These are phyloP conservation scores for Alternaria consortialis DNA, from an alignment of 2,329 filamentous ascomycete genomes.

Conservation along the genomic window DNA sequence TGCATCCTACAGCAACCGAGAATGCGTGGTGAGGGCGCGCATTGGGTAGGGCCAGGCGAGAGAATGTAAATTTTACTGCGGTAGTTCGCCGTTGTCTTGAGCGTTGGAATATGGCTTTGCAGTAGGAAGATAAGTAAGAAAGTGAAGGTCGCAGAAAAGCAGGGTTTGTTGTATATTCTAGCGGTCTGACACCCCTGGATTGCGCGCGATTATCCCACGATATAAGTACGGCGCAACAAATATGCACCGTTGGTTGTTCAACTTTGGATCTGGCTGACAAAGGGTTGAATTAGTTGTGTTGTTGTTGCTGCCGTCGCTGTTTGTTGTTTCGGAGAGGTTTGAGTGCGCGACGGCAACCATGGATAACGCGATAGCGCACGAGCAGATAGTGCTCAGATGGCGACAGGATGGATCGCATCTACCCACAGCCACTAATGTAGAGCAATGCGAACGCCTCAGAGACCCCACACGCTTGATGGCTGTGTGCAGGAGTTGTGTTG, in stretches of 20 bases:
- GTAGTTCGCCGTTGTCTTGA: neutral
- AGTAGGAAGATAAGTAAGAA: neutral
- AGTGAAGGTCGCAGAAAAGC: neutral
- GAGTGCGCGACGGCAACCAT: constrained; percentile 1
- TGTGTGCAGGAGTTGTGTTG: neutral
- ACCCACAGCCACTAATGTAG: neutral
- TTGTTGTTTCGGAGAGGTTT: constrained; percentile 14
- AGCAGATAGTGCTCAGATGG: neutral
- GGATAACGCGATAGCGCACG: constrained; percentile 4
- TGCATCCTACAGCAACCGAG: constrained; percentile 20
- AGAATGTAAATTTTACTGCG: neutral
- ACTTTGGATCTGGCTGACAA: neutral
- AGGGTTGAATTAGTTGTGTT: neutral
- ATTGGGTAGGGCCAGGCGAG: constrained; percentile 1
- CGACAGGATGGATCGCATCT: neutral
- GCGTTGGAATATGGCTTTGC: neutral
- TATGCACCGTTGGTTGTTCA: neutral
- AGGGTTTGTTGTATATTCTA: constrained; percentile 7
- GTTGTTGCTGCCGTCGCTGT: neutral
- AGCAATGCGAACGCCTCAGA: neutral
- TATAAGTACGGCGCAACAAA: neutral
- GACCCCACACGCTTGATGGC: neutral
- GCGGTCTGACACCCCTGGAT: constrained; percentile 1
- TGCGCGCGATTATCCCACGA: neutral
- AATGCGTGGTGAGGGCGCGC: neutral